A percentile compares a stretch with the other conserved stretches of the same genome.
Conservation (phyloP, 192 early-diverging fungal species). For the Coemansia sp. region DNA sequence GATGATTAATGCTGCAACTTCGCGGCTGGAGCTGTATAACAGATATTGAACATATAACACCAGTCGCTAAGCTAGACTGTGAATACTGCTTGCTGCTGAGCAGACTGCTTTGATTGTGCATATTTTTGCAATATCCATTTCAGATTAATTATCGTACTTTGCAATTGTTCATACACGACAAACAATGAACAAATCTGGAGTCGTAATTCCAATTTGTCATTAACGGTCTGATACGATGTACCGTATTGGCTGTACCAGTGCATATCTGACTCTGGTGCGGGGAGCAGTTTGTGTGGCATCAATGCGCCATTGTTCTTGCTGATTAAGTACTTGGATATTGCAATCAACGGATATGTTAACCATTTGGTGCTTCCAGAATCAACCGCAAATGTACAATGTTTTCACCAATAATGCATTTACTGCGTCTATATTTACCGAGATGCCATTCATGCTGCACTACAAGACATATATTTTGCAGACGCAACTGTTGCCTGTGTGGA, state of each 20-base stretch:
- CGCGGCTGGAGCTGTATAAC: too few species aligned
- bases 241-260: background rate
- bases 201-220: background rate
- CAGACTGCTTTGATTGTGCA: slow-evolving; percentile 3
- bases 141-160: background rate
- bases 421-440: background rate
- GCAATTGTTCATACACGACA: background rate
- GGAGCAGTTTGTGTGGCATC: background rate
- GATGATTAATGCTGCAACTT: background rate
- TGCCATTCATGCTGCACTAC: too few species aligned
- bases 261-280: background rate
- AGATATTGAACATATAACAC: background rate
- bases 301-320: background rate
- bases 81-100: background rate
- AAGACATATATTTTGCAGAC: too few species aligned
- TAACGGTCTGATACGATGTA: background rate
- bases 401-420: background rate
- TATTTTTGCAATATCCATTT: slow-evolving; percentile 1
- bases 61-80: background rate
- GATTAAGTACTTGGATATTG: background rate
- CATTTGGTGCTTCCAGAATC: background rate
- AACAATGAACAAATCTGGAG: background rate
- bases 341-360: slow-evolving; percentile 1
- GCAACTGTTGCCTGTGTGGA: too few species aligned
- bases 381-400: background rate